These are phyloP conservation scores for Nymphaea thermarum DNA, from an alignment of 164 flowering plant genomes.

Conservation along the genomic window DNA sequence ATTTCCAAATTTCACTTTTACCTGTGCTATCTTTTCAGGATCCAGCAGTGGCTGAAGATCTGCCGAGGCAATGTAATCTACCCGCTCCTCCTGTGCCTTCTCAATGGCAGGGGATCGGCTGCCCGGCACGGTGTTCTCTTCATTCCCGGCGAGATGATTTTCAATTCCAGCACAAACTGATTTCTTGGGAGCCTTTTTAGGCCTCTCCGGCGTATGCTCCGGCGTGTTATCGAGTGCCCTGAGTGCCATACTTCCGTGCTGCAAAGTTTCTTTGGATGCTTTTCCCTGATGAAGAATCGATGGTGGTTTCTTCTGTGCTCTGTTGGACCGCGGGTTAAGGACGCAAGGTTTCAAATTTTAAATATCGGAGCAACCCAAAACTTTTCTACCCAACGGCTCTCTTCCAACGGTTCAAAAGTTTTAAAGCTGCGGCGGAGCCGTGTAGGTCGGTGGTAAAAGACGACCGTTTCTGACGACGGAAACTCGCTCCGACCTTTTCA, in stretches of 20 bases:
- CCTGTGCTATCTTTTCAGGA: slow-evolving; percentile 53
- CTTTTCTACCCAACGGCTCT: neutral
- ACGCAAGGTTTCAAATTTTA: neutral
- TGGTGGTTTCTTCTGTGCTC: neutral
- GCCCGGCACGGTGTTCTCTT: slow-evolving; percentile 37
- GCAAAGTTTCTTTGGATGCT: neutral
- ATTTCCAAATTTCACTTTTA: slow-evolving; percentile 6
- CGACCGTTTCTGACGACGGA: neutral
- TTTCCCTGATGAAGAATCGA: neutral
- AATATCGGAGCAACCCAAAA: neutral
- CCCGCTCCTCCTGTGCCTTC: slow-evolving; percentile 15
- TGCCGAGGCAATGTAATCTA: slow-evolving; percentile 66
- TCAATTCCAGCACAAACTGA: slow-evolving; percentile 16
- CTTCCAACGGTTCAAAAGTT: neutral
- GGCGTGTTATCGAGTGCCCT: slow-evolving; percentile 76
- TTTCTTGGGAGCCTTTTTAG: slow-evolving; percentile 49
- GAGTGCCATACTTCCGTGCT: slow-evolving; percentile 42
- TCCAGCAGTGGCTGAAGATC: slow-evolving; percentile 53
- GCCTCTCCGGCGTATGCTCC: slow-evolving; percentile 48
- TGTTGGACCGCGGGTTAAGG: neutral
- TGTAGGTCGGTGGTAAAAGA: neutral
- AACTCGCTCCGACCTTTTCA: too few relatives aligned
- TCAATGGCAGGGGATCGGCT: slow-evolving; percentile 22
- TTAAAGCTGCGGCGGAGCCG: too few relatives aligned
- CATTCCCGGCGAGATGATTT: slow-evolving; percentile 27